A percentile compares a stretch with the other conserved stretches of the same genome.
These are phyloP conservation scores for Gossypium australe DNA, from an alignment of 345 rosid genomes.

Conservation along the genomic window DNA sequence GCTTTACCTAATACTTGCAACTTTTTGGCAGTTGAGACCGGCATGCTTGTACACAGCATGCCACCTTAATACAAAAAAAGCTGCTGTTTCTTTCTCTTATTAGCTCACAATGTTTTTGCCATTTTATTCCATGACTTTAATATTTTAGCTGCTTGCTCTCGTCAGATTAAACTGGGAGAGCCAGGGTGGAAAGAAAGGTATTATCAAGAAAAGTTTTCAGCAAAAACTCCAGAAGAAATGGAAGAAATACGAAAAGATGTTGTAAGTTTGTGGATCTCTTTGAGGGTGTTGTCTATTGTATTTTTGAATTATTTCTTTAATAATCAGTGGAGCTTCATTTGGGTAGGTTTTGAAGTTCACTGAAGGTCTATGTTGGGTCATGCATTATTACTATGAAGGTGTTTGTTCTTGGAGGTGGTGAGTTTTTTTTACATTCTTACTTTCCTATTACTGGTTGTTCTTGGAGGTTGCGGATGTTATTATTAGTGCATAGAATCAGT, in stretches of 20 bases:
- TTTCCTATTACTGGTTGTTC: constrained; percentile 25
- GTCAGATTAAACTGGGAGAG: constrained; percentile 55
- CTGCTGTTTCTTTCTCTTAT: neutral
- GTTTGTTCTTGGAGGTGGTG: constrained; percentile 98
- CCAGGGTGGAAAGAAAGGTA: constrained; percentile 96
- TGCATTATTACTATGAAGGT: constrained; percentile 92
- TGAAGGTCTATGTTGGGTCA: constrained; percentile 96
- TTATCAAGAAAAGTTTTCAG: constrained; percentile 75
- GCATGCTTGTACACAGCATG: neutral
- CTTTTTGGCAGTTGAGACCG: neutral
- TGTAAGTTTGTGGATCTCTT: constrained; percentile 17
- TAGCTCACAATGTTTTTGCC: neutral
- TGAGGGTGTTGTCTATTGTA: neutral
- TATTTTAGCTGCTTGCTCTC: neutral
- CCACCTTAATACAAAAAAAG: neutral
- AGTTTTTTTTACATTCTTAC: neutral
- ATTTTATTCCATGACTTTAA: neutral
- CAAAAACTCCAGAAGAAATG: constrained; percentile 57
- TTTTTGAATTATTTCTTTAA: neutral
- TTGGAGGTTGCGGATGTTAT: constrained; percentile 71
- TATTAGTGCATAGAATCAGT: neutral
- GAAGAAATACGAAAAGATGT: constrained; percentile 75
- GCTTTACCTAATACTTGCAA: neutral
- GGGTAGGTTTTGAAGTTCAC: constrained; percentile 45
- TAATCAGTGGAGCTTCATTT: neutral